phyloP scores from a whole-genome alignment of 1,139 yeast species.

The Kodamaea derodonti region DNA sequence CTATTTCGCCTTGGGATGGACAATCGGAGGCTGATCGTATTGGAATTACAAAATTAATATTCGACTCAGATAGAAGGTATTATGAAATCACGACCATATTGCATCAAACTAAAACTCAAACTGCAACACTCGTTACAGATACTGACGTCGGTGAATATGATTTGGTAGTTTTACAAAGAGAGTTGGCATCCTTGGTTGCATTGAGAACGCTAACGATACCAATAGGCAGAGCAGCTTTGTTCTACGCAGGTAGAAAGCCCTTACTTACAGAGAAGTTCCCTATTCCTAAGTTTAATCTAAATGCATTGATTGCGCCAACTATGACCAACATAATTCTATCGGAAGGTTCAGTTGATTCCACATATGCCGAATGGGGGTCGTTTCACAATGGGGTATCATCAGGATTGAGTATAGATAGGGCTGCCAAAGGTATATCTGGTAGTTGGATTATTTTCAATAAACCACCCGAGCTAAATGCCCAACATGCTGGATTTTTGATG shows the following conservation, averaged over 20 bases:
- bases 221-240: constrained; percentile 72
- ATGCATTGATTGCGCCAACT: constrained; percentile 61
- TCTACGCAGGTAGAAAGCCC: constrained; percentile 70
- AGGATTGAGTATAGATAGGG: constrained; percentile 72
- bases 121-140: constrained; percentile 32
- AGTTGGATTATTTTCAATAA: constrained; percentile 91
- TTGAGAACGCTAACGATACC: constrained; percentile 74
- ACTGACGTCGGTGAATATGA: constrained; percentile 51
- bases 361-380: constrained; percentile 72
- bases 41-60: constrained; percentile 65
- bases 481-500: constrained; percentile 91
- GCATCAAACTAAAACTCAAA: constrained; percentile 67
- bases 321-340: constrained; percentile 63
- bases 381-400: constrained; percentile 92
- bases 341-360: constrained; percentile 49
- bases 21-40: constrained; percentile 64
- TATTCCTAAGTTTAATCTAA: constrained; percentile 71
- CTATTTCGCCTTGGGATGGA: constrained; percentile 58
- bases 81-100: constrained; percentile 69
- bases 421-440: constrained; percentile 72
- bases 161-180: constrained; percentile 54
- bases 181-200: constrained; percentile 60
- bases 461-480: constrained; percentile 67
- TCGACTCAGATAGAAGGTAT: constrained; percentile 74
- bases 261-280: constrained; percentile 81